Percentiles rank a stretch among this genome's conserved stretches.
phyloP scores from a whole-genome alignment of 371 early-diverging fungal species.

The Haplosporangium sp. region DNA sequence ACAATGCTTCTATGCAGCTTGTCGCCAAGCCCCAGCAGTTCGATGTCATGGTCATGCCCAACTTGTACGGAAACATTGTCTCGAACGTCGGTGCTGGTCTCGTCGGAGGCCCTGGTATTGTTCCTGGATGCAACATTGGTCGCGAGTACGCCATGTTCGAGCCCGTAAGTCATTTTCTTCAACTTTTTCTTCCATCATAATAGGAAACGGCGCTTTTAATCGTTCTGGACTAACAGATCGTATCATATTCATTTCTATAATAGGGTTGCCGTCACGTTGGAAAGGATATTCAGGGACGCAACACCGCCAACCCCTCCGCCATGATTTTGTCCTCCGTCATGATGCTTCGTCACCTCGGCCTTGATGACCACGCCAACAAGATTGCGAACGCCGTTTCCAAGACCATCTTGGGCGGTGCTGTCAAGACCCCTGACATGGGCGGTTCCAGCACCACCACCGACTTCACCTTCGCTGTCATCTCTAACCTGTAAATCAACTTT shows the following conservation, averaged over 20 bases:
- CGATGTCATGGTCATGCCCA: conserved; percentile 97
- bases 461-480: conserved; percentile 87
- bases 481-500: conserved; percentile 62
- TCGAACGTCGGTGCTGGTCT: conserved; percentile 97
- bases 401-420: conserved; percentile 72
- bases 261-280: conserved; percentile 95
- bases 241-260: background rate
- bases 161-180: conserved; percentile 60
- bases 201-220: too few relatives aligned
- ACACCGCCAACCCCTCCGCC: conserved; percentile 95
- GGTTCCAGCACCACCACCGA: conserved; percentile 86
- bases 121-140: conserved; percentile 97
- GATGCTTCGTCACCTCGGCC: conserved; percentile 93
- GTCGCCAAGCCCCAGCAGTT: conserved; percentile 97
- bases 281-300: conserved; percentile 89
- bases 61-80: conserved; percentile 97
- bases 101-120: conserved; percentile 94
- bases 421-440: conserved; percentile 84
- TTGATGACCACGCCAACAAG: conserved; percentile 85
- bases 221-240: too few relatives aligned
- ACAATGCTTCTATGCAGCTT: conserved; percentile 98
- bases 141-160: conserved; percentile 96
- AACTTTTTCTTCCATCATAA: too few relatives aligned
- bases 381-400: conserved; percentile 86
- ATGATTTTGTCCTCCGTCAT: conserved; percentile 90